Base-by-base conservation (phyloP, 1,284 basidiomycete species). In the Hemileia vastatrix region DNA sequence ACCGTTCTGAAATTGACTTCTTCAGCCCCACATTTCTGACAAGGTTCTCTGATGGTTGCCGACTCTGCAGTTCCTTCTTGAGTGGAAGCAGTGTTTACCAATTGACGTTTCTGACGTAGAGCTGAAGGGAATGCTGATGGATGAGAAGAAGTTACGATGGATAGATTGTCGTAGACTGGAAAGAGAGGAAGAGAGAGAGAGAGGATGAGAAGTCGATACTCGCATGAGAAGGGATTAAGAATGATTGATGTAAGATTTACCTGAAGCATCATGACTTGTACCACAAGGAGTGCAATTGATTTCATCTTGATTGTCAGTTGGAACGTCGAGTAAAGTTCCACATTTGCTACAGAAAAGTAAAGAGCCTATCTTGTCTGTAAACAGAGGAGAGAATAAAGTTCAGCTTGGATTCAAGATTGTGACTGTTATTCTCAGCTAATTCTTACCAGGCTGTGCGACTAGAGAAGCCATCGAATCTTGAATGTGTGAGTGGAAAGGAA, bases 91-190 rank as follows among this genome's bases (percentile, higher is more conserved):
- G n/a, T n/a, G n/a, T n/a, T n/a, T n/a, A n/a, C n/a, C 45, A 81
- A 71, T 74, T 92, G 93, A 56, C 92, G 82, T 73, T 91, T 91
- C 69, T 91, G 87, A 68, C 86, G 81, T 64, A 98, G 77, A 0
- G 86, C 83, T 24, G 89, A 93, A 0, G 94, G 93, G 76, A 98
- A 97, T 5, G 94, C 94, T 65, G 92, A 87, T 0, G 90, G 87
- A 66, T 92, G 88, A 1, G 92, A 95, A 43, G 84, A 85, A 0
- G 94, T 97, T 53, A 86, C 85, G 64, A 94, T 91, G 67, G 88
- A 83, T 33, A 88, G 86, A 75, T 92, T 88, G 73, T 96, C 91
- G 76, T 94, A 97, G 4, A 90, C 93, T 96, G 67, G 18, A 64
- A 15, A 32, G 6, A 56, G 45, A 27, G 31, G 45, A 49, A 18